A percentile compares a stretch with the other conserved stretches of the same genome.
phyloP scores from a whole-genome alignment of 306 rosid genomes.

The Rosa chinensis region DNA sequence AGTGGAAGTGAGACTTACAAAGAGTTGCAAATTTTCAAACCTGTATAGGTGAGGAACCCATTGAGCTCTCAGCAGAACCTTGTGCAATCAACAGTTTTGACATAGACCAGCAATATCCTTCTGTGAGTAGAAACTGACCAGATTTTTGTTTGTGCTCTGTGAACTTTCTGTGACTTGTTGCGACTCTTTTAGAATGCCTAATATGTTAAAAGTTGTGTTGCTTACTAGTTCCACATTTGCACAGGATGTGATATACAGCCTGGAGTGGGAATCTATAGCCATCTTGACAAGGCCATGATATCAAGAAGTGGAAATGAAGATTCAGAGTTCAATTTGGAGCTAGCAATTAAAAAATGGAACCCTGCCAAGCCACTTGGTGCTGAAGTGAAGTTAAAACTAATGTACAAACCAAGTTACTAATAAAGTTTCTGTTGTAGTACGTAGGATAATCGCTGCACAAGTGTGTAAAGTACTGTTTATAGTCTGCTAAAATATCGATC shows the following conservation, averaged over 20 bases:
- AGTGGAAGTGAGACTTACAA: constrained; percentile 14
- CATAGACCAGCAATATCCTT: constrained; percentile 73
- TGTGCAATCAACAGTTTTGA: constrained; percentile 95
- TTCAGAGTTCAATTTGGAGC: constrained; percentile 16
- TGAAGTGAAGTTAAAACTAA: constrained; percentile 1
- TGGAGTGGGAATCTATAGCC: constrained; percentile 95
- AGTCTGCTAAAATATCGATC: not conserved
- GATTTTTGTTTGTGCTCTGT: constrained; percentile 12
- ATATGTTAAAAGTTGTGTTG: not conserved
- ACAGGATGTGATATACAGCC: constrained; percentile 85
- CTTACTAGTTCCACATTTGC: constrained; percentile 24
- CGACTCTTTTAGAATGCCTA: not conserved
- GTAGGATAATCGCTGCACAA: not conserved
- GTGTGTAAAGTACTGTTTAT: not conserved
- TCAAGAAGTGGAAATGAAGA: constrained; percentile 13
- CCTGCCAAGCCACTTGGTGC: constrained; percentile 7
- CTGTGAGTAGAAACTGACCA: constrained; percentile 49
- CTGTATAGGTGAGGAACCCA: constrained; percentile 64
- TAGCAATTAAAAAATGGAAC: not conserved
- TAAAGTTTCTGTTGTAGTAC: not conserved
- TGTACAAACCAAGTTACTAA: not conserved
- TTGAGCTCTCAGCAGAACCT: constrained; percentile 86
- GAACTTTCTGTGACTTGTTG: not conserved
- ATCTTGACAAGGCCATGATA: constrained; percentile 59
- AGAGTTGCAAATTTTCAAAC: constrained; percentile 8